Conservation (phyloP, 768 basidiomycete genomes). For the Kwoniella sp. region DNA sequence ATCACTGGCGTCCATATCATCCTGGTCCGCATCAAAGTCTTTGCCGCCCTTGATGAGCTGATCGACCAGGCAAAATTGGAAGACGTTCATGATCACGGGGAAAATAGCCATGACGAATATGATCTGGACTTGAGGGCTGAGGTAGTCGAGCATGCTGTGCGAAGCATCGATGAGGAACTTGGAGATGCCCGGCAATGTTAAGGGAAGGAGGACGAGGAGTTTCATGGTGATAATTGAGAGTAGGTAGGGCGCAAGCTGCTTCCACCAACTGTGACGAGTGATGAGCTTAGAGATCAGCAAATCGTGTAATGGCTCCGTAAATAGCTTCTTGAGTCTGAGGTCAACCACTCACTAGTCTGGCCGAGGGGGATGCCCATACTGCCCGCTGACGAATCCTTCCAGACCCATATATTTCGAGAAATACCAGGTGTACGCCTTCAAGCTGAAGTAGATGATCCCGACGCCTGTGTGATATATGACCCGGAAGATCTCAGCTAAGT, state of each 20-base stretch:
- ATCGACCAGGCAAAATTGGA: conserved; percentile 93
- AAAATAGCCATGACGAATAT: conserved; percentile 79
- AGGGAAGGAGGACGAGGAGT: conserved; percentile 75
- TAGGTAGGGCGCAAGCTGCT: conserved; percentile 73
- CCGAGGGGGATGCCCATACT: conserved; percentile 84
- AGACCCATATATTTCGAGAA: conserved; percentile 68
- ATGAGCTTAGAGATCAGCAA: background rate
- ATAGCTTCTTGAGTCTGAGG: no score
- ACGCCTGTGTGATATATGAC: conserved; percentile 68
- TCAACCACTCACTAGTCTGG: conserved; percentile 69
- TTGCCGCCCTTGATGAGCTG: conserved; percentile 52
- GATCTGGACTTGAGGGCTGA: conserved; percentile 55
- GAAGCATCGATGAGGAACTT: conserved; percentile 73
- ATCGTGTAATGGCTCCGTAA: no score
- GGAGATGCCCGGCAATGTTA: conserved; percentile 63
- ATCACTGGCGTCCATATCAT: background rate
- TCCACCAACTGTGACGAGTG: conserved; percentile 39
- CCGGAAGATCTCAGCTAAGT: conserved; percentile 1
- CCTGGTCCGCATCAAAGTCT: conserved; percentile 20
- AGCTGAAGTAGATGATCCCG: conserved; percentile 72
- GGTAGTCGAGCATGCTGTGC: conserved; percentile 85
- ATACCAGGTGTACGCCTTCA: conserved; percentile 67
- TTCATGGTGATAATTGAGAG: conserved; percentile 84
- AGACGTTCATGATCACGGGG: conserved; percentile 61
- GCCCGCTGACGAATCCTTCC: conserved; percentile 80